Evolutionary conservation across 2,329 filamentous ascomycete genomes (phyloP).

Genomic region (Fusarium bactridioides): DNA sequence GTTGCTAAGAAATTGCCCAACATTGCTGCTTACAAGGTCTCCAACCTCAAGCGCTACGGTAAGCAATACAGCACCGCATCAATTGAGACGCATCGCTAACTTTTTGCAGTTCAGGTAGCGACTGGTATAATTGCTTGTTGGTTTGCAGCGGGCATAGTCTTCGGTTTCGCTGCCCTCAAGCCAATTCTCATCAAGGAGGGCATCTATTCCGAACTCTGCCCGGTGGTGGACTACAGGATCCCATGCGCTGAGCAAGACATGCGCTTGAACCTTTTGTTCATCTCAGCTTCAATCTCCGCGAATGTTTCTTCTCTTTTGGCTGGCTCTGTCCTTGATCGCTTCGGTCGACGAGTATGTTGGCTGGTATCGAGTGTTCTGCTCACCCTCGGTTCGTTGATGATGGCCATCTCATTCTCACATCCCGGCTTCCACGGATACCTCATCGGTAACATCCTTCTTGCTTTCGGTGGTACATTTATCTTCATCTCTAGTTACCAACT

Average conservation of each 20-base stretch:
- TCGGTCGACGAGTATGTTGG: slow-evolving; percentile 78
- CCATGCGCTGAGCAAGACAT: slow-evolving; percentile 60
- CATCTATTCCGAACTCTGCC: slow-evolving; percentile 72
- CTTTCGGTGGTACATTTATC: slow-evolving; percentile 79
- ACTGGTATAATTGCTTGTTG: slow-evolving; percentile 76
- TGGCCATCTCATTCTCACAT: slow-evolving; percentile 72
- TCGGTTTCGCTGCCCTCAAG: slow-evolving; percentile 85
- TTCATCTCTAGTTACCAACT: slow-evolving; percentile 85
- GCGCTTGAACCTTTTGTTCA: slow-evolving; percentile 87
- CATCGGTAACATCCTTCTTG: slow-evolving; percentile 75
- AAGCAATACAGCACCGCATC: not conserved
- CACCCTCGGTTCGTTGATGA: slow-evolving; percentile 71
- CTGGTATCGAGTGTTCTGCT: slow-evolving; percentile 76
- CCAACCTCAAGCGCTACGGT: slow-evolving; percentile 40
- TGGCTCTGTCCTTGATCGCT: slow-evolving; percentile 82
- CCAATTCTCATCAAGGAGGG: slow-evolving; percentile 78
- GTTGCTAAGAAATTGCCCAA: slow-evolving; percentile 40
- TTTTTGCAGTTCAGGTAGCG: slow-evolving; percentile 68
- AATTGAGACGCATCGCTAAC: not conserved
- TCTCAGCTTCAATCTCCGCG: slow-evolving; percentile 82
- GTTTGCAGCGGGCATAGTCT: slow-evolving; percentile 79
- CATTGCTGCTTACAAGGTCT: slow-evolving; percentile 44
- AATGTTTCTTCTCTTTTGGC: slow-evolving; percentile 86
- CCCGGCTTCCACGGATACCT: slow-evolving; percentile 76
- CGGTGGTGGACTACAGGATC: slow-evolving; percentile 43